phyloP scores from a whole-genome alignment of 2,329 filamentous ascomycete species.

The Zalaria obscura region DNA sequence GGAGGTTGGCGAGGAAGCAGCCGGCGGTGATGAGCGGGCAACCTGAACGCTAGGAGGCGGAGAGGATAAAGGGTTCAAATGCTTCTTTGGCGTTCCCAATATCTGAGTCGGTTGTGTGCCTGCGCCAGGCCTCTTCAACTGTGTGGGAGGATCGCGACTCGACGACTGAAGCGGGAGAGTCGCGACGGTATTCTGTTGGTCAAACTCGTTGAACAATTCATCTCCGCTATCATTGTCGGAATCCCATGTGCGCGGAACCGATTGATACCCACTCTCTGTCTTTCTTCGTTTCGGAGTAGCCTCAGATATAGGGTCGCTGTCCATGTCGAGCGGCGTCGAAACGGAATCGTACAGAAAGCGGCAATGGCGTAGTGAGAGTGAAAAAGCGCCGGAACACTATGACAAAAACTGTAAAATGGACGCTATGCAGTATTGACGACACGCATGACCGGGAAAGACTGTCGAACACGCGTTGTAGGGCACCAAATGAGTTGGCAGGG shows the following conservation, averaged over 20 bases:
- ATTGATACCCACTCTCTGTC: conserved; percentile 17
- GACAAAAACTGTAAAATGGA: too few relatives aligned
- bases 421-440: too few relatives aligned
- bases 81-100: conserved; percentile 27
- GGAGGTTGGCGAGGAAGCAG: conserved; percentile 26
- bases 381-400: too few relatives aligned
- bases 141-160: background rate
- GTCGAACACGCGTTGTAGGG: too few relatives aligned
- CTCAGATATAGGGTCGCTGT: conserved; percentile 19
- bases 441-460: too few relatives aligned
- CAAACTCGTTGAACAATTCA: conserved; percentile 34
- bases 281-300: conserved; percentile 21
- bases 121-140: background rate
- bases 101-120: conserved; percentile 48
- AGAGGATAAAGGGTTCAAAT: conserved; percentile 6
- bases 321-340: conserved; percentile 3
- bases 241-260: conserved; percentile 10
- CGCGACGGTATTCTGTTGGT: conserved; percentile 31
- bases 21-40: conserved; percentile 69
- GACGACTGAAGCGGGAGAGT: conserved; percentile 28
- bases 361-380: too few relatives aligned
- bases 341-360: background rate
- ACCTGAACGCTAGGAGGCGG: conserved; percentile 52
- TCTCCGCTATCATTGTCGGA: conserved; percentile 32
- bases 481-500: too few relatives aligned